A percentile compares a stretch with the other conserved stretches of the same genome.
These are phyloP conservation scores for Phytophthora pluvialis DNA, from an alignment of 352 stramenopile species.

Conservation along the genomic window DNA sequence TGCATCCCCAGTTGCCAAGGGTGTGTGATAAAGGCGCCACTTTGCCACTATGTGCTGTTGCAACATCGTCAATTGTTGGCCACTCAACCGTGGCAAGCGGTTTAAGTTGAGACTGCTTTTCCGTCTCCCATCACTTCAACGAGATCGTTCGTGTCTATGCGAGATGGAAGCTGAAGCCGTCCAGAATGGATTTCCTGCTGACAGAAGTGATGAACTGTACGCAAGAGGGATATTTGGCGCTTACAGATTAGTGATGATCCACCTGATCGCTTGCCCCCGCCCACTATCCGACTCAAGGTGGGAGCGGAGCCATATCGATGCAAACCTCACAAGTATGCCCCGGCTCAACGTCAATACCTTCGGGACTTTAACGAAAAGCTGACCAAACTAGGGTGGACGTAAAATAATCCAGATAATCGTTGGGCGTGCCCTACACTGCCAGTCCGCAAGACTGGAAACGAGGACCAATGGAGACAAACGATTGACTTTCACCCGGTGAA, in stretches of 20 bases:
- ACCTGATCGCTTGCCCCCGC: neutral
- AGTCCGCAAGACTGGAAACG: constrained; percentile 5
- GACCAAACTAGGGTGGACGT: constrained; percentile 1
- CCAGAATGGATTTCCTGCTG: constrained; percentile 2
- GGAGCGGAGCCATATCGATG: constrained; percentile 5
- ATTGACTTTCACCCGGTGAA: neutral
- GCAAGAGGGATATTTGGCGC: constrained; percentile 3
- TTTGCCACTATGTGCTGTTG: too few species aligned
- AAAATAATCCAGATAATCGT: neutral
- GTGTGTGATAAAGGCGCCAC: too few species aligned
- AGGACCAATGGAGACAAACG: constrained; percentile 2
- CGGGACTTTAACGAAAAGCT: neutral
- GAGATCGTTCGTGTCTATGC: too few species aligned
- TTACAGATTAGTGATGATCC: neutral
- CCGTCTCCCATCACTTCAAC: too few species aligned
- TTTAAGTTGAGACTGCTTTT: too few species aligned
- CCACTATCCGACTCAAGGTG: constrained; percentile 2
- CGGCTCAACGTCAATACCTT: neutral
- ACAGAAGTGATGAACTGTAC: neutral
- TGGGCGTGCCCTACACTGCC: constrained; percentile 9
- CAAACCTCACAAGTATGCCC: constrained; percentile 12
- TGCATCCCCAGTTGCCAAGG: too few species aligned
- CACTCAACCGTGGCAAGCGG: too few species aligned
- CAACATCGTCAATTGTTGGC: too few species aligned
- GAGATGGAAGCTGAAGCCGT: constrained; percentile 4